Conservation (phyloP, 345 rosid species). For the Dipteronia sinensis region DNA sequence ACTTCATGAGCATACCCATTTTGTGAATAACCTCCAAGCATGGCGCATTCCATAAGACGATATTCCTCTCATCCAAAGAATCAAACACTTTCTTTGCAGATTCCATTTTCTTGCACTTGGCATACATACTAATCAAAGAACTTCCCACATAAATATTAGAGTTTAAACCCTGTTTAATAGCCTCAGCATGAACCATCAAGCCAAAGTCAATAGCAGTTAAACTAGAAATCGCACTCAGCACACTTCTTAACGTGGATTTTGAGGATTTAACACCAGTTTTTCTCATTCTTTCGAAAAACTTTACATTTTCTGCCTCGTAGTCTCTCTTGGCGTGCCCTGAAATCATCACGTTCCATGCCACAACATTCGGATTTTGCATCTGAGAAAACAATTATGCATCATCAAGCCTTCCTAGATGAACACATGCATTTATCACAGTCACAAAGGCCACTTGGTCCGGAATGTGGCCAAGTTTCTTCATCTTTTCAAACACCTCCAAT, state of each 20-base stretch:
- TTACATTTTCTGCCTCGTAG: constrained; percentile 50
- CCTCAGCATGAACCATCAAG: constrained; percentile 80
- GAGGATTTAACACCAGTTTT: constrained; percentile 64
- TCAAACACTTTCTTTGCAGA: constrained; percentile 70
- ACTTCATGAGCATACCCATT: constrained; percentile 63
- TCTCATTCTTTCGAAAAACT: constrained; percentile 64
- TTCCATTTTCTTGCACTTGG: constrained; percentile 70
- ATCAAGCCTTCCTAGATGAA: constrained; percentile 64
- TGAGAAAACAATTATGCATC: constrained; percentile 64
- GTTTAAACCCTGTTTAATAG: constrained; percentile 76
- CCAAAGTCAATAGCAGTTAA: constrained; percentile 62
- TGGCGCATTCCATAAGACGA: constrained; percentile 84
- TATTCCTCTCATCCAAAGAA: constrained; percentile 63
- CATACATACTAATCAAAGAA: constrained; percentile 82
- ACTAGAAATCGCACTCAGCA: constrained; percentile 70
- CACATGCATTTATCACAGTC: constrained; percentile 60
- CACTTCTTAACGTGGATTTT: constrained; percentile 85
- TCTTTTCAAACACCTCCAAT: constrained; percentile 51
- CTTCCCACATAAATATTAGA: constrained; percentile 86
- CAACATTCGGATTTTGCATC: constrained; percentile 69
- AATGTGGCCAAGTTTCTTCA: constrained; percentile 52
- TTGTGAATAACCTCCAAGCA: constrained; percentile 83
- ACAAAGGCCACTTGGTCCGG: constrained; percentile 78
- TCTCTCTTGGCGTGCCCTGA: constrained; percentile 89
- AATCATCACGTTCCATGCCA: constrained; percentile 95